Base-by-base conservation (phyloP, 129 eudicot genomes). In the Flaveria brownii region DNA sequence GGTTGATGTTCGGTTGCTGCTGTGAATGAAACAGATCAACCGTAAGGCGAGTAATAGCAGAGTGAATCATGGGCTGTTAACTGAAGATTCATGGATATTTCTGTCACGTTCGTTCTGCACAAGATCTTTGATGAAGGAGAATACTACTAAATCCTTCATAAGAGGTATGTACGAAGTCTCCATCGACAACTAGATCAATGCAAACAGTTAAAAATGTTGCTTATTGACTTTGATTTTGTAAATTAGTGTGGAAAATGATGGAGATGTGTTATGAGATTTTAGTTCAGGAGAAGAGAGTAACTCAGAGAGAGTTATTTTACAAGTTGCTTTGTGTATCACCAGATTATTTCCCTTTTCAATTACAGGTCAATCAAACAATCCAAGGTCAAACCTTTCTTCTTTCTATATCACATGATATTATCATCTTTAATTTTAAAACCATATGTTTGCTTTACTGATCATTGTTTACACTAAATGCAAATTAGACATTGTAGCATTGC, bases 241-340 rank as follows among this genome's bases (percentile, higher is more conserved):
- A 18, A 49, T 62, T 50, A 95, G 99, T 89, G 67, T 95, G 99
- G 99, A 95, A 91, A 87, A 86, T 91, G 79, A 91, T 95, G 99
- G 95, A 89, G 80, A 91, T 95, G 91, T 89, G 96, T 74, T 95
- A 91, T 71, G 74, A 83, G 84, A 83, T 89, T 69, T 57, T 95
- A 75, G 82, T 82, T 77, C 86, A 83, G 86, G 97, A 86, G 57
- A 95, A 95, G 81, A 95, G 84, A 85, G 96, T 95, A 41, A 95
- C 97, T 79, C 97, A 89, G 84, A 81, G 99, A 80, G 99, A 95
- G 79, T 74, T 95, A 13, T 95, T 77, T 80, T 95, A 95, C 88
- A 95, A 89, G 84, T 78, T 91, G 80, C 90, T 95, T 12, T 89
- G 97, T 73, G 81, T 82, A 68, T 95, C 97, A 64, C 93, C 99